Evolutionary conservation across 345 rosid species (phyloP), one percentile per base, ranked within the genome.

Genomic region (Viola odorata): DNA sequence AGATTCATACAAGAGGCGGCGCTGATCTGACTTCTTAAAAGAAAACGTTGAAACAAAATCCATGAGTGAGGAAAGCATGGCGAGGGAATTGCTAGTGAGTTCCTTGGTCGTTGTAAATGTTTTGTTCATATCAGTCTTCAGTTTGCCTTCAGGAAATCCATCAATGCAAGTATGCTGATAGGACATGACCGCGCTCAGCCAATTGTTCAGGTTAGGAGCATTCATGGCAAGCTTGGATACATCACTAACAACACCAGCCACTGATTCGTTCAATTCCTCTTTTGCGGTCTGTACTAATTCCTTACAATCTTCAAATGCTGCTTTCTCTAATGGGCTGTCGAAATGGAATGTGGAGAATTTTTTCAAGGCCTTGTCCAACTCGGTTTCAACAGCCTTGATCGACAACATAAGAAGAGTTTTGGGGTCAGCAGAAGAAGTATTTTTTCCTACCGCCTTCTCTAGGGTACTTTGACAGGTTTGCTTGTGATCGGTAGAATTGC

Each of bases 151-250:
- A 1, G 91, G 86, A 61, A 91, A 91, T 4, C 86, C 89, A 55
- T 91, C 98, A 12, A 87, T 61, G 58, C 98, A 91, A 0, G 95
- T 69, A 13, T 85, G 85, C 50, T 87, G 88, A 70, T 91, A 87
- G 37, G 96, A 78, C 75, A 87, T 78, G 12, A 84, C 95, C 0
- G 98, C 96, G 45, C 96, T 91, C 32, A 89, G 59, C 92, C 91
- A 84, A 65, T 61, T 85, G 69, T 79, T 78, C 69, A 89, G 63
- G 3, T 85, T 82, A 0, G 79, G 72, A 32, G 60, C 57, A 23
- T 59, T 65, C 51, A 62, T 71, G 3, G 55, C 23, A 17, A 77
- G 58, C 42, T 64, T 73, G 8, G 14, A 64, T 3, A 60, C n/a
- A n/a, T 79, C 75, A 59, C 60, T 64, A 3, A 60, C 69, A 45